Evolutionary conservation across 2,329 filamentous ascomycete species (phyloP).

Genomic region (Aspergillus alliaceus): DNA sequence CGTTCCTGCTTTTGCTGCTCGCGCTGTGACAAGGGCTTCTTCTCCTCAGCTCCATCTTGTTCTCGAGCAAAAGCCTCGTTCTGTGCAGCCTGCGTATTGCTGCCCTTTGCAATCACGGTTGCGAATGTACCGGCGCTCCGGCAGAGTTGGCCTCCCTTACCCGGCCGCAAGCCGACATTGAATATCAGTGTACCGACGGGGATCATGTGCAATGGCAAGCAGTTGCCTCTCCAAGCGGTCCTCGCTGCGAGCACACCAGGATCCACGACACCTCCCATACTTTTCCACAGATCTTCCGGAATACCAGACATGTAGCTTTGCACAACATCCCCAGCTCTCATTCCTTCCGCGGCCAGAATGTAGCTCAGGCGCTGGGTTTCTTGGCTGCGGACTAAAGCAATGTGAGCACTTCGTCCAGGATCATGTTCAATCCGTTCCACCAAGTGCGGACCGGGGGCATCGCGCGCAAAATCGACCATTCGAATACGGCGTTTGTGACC

Average conservation of each 20-base stretch:
- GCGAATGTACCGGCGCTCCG: constrained; percentile 92
- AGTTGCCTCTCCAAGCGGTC: constrained; percentile 93
- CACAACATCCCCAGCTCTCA: constrained; percentile 86
- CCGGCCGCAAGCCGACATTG: constrained; percentile 75
- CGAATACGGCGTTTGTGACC: constrained; percentile 90
- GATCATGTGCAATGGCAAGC: constrained; percentile 91
- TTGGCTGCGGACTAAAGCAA: constrained; percentile 78
- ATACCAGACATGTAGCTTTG: constrained; percentile 92
- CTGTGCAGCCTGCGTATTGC: constrained; percentile 55
- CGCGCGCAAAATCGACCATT: constrained; percentile 83
- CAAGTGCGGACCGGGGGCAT: constrained; percentile 74
- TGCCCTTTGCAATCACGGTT: constrained; percentile 84
- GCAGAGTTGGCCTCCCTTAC: constrained; percentile 82
- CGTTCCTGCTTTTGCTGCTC: constrained; percentile 51
- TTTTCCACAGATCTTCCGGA: constrained; percentile 78
- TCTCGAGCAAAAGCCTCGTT: constrained; percentile 56
- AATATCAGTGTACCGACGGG: constrained; percentile 91
- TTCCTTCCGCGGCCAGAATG: constrained; percentile 91
- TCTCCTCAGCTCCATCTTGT: constrained; percentile 21
- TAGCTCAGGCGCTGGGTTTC: constrained; percentile 78
- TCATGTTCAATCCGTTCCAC: constrained; percentile 97
- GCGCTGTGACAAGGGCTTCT: constrained; percentile 36
- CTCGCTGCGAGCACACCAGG: constrained; percentile 93
- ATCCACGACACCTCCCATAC: constrained; percentile 91
- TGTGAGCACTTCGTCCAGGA: constrained; percentile 87